These are phyloP conservation scores for Kodamaea restingae DNA, from an alignment of 805 yeast species.

Conservation along the genomic window DNA sequence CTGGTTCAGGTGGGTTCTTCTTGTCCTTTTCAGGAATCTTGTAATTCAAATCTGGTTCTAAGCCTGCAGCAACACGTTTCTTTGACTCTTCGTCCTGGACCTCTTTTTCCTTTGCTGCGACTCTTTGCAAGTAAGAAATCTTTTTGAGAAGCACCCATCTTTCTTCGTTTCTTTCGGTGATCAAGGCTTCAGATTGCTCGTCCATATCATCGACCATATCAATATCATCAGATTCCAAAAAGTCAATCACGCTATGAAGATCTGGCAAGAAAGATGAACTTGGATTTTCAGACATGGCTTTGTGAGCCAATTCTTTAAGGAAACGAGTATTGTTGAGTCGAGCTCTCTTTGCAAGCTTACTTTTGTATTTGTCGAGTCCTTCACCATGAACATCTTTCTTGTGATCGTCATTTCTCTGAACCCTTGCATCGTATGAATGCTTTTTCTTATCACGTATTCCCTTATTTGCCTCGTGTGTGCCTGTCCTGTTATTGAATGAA, in stretches of 20 bases:
- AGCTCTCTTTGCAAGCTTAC: conserved; percentile 43
- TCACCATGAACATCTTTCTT: conserved; percentile 69
- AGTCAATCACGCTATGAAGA: conserved; percentile 51
- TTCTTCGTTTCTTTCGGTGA: conserved; percentile 46
- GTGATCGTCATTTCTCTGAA: conserved; percentile 63
- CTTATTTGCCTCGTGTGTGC: conserved; percentile 63
- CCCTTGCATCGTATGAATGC: conserved; percentile 76
- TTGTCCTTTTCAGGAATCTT: neutral
- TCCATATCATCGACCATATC: conserved; percentile 33
- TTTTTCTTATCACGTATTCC: conserved; percentile 84
- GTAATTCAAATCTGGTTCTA: conserved; percentile 12
- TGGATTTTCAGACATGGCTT: conserved; percentile 37
- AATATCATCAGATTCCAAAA: conserved; percentile 45
- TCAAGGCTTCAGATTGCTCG: conserved; percentile 35
- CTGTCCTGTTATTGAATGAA: conserved; percentile 88
- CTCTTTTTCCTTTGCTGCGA: conserved; percentile 48
- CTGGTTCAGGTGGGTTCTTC: conserved; percentile 8
- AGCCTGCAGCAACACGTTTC: conserved; percentile 34
- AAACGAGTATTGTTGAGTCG: conserved; percentile 53
- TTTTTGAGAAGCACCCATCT: conserved; percentile 72
- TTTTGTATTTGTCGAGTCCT: conserved; percentile 64
- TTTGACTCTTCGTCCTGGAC: conserved; percentile 37
- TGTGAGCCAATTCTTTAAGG: conserved; percentile 52
- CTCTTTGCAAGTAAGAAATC: conserved; percentile 64
- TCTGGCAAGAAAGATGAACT: conserved; percentile 48